Percentiles rank a stretch among this genome's conserved stretches.
These are phyloP conservation scores for Apiosordaria backusii DNA, from an alignment of 495 filamentous ascomycete genomes.

Conservation along the genomic window DNA sequence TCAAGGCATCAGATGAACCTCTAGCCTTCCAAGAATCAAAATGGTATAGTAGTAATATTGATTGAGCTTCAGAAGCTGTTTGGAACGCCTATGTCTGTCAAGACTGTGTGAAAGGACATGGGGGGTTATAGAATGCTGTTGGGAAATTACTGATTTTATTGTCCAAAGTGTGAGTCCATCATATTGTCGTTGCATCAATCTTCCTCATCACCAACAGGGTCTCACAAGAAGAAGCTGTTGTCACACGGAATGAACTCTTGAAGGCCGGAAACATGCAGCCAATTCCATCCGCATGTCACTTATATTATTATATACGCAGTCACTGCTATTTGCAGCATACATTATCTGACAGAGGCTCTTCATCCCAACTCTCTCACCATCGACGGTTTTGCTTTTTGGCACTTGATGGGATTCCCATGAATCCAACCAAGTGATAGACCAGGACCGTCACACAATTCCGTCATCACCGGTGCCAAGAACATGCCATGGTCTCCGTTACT, in stretches of 20 bases:
- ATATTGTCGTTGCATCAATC: background rate
- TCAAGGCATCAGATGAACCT: too few relatives aligned
- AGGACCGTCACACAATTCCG: background rate
- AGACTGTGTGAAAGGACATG: too few relatives aligned
- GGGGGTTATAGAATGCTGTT: too few relatives aligned
- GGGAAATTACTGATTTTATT: background rate
- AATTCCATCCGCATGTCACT: too few relatives aligned
- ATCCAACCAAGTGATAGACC: background rate
- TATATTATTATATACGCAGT: background rate
- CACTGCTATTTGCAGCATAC: background rate
- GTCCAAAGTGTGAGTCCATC: background rate
- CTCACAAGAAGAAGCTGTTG: background rate
- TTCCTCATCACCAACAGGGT: background rate
- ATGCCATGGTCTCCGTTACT: background rate
- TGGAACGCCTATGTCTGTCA: too few relatives aligned
- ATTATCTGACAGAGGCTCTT: background rate
- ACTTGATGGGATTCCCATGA: background rate
- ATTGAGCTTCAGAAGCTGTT: too few relatives aligned
- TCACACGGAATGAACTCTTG: background rate
- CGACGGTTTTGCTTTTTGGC: background rate
- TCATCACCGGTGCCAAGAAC: constrained; percentile 7
- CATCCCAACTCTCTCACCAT: constrained; percentile 2
- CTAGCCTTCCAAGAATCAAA: too few relatives aligned
- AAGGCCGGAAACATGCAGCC: background rate
- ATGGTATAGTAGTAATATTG: too few relatives aligned